Percentiles rank a stretch among this genome's conserved stretches.
phyloP scores from a whole-genome alignment of 441 rosid species.

The Syzygium malaccense region DNA sequence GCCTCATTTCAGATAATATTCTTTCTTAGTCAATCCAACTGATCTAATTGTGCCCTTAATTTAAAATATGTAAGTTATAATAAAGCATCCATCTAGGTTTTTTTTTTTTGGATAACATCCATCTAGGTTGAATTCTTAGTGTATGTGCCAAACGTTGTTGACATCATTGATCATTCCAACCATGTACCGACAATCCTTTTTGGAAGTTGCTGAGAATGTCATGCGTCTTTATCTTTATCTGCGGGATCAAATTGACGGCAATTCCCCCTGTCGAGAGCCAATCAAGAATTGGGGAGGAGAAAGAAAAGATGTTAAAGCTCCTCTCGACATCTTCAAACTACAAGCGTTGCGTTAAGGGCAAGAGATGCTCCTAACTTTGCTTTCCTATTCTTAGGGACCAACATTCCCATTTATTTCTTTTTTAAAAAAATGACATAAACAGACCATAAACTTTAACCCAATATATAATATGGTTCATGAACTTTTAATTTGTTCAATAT shows the following conservation, averaged over 20 bases:
- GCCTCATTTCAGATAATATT: background rate
- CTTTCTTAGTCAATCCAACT: background rate
- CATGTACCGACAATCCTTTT: background rate
- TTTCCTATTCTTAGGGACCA: background rate
- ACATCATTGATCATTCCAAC: background rate
- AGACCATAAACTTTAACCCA: too few species aligned
- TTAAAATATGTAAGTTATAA: background rate
- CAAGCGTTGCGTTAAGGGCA: background rate
- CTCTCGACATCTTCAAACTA: background rate
- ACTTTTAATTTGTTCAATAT: too few species aligned
- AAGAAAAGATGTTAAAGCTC: background rate
- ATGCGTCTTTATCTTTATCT: background rate
- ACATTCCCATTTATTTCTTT: background rate
- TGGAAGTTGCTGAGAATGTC: background rate
- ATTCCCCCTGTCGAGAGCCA: background rate
- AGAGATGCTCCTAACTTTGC: background rate
- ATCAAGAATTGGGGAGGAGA: background rate
- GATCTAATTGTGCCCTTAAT: background rate
- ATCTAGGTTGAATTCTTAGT: background rate
- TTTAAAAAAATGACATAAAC: too few species aligned
- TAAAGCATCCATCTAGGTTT: background rate
- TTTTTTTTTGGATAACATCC: too few species aligned
- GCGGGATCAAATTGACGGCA: background rate
- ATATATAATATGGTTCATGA: too few species aligned
- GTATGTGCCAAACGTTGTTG: background rate